Percentiles rank a stretch among this genome's conserved stretches.
phyloP scores from a whole-genome alignment of 768 basidiomycete species.

The Amanita fuliginea region DNA sequence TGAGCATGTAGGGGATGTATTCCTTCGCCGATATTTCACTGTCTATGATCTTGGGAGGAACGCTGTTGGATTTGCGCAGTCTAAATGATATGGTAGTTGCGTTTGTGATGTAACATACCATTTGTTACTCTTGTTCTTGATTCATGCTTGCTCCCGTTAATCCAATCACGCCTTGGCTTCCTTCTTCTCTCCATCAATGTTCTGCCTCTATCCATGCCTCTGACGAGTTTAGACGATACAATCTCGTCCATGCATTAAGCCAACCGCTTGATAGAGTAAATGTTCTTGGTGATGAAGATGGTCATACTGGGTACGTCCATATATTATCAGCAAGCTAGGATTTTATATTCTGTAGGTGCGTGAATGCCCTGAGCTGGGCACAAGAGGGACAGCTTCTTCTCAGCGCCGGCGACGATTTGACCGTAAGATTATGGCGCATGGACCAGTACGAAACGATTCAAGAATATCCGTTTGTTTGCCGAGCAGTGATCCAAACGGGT shows the following conservation, averaged over 20 bases:
- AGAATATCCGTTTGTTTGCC: conserved; percentile 56
- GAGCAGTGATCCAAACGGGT: conserved; percentile 64
- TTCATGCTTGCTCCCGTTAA: background rate
- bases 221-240: background rate
- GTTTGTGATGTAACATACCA: background rate
- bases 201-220: background rate
- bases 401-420: conserved; percentile 66
- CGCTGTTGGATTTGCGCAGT: conserved; percentile 75
- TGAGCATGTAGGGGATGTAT: conserved; percentile 55
- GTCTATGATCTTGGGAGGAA: conserved; percentile 73
- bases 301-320: conserved; percentile 57
- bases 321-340: background rate
- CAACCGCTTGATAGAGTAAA: conserved; percentile 53
- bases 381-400: conserved; percentile 52
- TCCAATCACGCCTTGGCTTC: background rate
- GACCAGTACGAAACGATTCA: conserved; percentile 29
- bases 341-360: conserved; percentile 35
- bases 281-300: conserved; percentile 53
- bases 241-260: background rate
- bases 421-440: conserved; percentile 73
- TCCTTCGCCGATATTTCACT: conserved; percentile 87
- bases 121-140: background rate
- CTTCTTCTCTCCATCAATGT: background rate
- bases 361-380: conserved; percentile 72
- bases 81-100: conserved; percentile 14